Evolutionary conservation across 768 basidiomycete species (phyloP).

Genomic region (Podaxis carcinomalis): DNA sequence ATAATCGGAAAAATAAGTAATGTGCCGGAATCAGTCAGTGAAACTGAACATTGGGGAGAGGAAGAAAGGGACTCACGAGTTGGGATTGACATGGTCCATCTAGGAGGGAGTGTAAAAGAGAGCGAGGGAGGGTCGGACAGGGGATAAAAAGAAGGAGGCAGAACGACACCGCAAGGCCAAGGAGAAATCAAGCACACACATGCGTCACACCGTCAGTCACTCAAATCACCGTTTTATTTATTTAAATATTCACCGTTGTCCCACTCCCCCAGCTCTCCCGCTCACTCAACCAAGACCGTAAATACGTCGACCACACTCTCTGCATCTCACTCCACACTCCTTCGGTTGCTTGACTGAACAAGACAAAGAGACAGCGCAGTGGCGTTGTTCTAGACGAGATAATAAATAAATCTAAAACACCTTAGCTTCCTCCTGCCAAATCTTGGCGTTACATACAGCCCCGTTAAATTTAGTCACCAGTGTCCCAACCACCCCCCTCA

Average conservation of each 20-base stretch:
- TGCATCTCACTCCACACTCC: not conserved
- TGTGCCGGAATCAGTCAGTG: not conserved
- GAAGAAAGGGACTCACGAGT: not conserved
- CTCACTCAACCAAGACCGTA: not conserved
- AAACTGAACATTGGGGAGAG: not conserved
- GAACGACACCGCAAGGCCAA: not conserved
- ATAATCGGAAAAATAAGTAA: not conserved
- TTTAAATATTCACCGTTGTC: not conserved
- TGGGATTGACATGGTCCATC: constrained; percentile 3
- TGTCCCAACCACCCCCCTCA: too few relatives aligned
- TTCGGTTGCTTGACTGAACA: not conserved
- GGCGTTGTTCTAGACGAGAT: too few relatives aligned
- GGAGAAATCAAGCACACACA: not conserved
- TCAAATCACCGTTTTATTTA: not conserved
- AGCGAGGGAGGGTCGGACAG: not conserved
- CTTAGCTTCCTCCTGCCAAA: too few relatives aligned
- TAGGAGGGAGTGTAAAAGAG: not conserved
- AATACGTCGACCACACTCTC: constrained; percentile 5
- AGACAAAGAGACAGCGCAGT: not conserved
- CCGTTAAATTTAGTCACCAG: too few relatives aligned
- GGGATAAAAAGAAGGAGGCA: not conserved
- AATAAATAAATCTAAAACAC: too few relatives aligned
- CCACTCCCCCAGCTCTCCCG: not conserved
- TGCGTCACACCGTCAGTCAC: not conserved
- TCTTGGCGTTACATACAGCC: too few relatives aligned